Evolutionary conservation across 2,329 filamentous ascomycete species (phyloP), one percentile per base, ranked within the genome.

Genomic region (Berkeleyomyces rouxiae): DNA sequence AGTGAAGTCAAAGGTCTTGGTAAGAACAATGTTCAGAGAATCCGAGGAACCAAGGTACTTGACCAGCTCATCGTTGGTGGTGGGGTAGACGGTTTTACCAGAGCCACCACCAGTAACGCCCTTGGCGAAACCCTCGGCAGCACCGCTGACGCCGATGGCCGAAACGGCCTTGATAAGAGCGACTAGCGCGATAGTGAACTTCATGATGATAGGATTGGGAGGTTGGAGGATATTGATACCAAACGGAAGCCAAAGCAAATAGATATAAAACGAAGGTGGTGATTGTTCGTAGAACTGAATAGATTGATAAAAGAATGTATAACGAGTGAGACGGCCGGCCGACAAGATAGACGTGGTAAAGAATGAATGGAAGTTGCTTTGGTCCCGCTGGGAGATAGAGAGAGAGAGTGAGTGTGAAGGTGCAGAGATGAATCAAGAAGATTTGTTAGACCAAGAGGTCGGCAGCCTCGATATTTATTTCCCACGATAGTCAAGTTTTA

Each of bases 91-190:
- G 37, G 79, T 70, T 7, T 74, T 71, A 31, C 79, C 81, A 64
- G 67, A 74, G 61, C 81, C 82, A 68, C 83, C 83, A 44, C 83
- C 83, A 16, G 83, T 85, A 37, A 81, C 79, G 58, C 80, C 79
- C 64, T 72, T 71, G 58, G 72, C 74, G 66, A 77, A 76, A 6
- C 75, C 75, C 65, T 76, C 71, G 11, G 75, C 72, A n/a, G 72
- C 65, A 58, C 74, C 73, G 31, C 68, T 68, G 37, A 75, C 73
- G 9, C 4, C 9, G 9, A 47, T 23, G 46, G 71, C 69, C n/a
- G 66, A 67, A 11, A 68, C 71, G 6, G 67, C 40, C 39, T 65
- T 63, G 61, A 65, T 67, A 59, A 72, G 63, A 53, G 70, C 69
- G 13, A 53, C 65, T 9, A 69, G 59, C 36, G 61, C 64, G 4